Base-by-base conservation (phyloP, 2,329 filamentous ascomycete species). In the Xylaria digitata region DNA sequence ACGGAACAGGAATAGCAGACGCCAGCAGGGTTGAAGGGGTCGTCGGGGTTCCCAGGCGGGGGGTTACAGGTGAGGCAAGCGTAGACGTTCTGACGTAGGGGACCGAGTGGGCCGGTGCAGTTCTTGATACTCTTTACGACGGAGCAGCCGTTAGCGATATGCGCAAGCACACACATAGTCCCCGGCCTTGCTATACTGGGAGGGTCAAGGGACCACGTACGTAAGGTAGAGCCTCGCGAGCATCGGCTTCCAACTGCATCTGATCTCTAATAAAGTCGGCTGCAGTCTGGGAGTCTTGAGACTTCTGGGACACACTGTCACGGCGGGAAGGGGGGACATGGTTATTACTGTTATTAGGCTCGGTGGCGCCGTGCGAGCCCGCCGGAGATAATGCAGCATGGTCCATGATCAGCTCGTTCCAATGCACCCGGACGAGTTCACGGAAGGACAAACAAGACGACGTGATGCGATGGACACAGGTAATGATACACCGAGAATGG, bases 1-100 rank as follows among this genome's bases (percentile, higher is more conserved):
- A 99, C 93, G 6, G 95, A 97, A 82, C 96, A 99, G 23, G 94
- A 92, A 76, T 99, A 99, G 84, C 96, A 99, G 63, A 99, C 88
- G 30, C 92, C 96, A 2, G 95, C 96, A 6, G 91, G 84, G 7
- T 83, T 87, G 78, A 91, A 92, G 0, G 89, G 82, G 56, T 90
- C 89, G 49, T 86, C 82, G 1, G 85, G 76, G 50, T 87, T 86
- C 2, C 84, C 75, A 0, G 94, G 92, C 8, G 92, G 88, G 8
- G 96, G 94, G 69, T 94, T 96, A 83, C 96, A 99, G 11, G 95
- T 98, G 52, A 98, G 81, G 74, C 96, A 99, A 49, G 96, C 93
- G 75, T 97, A 99, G 21, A 98, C 87, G 52, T 86, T 92, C 79
- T 99, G 96, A 60, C 94, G 91, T 17, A 99, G 84, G 7, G 94